Evolutionary conservation across 768 basidiomycete species (phyloP), one percentile per base, ranked within the genome.

Genomic region (Chlorophyllum brunneum): DNA sequence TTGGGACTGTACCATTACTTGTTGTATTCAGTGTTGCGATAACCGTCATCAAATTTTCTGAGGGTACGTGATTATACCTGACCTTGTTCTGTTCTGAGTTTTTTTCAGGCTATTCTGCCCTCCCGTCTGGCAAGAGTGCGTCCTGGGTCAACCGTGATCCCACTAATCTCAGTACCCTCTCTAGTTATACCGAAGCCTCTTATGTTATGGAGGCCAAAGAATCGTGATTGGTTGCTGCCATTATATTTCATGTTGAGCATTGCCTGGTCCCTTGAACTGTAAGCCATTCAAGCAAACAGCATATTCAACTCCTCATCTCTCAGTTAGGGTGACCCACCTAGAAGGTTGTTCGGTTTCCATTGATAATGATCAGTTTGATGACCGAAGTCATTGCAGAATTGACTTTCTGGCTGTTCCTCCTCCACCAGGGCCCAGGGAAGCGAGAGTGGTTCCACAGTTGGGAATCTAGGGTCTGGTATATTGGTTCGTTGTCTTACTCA

Each of bases 231-330:
- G 80, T 63, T 92, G 18, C 70, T 90, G 11, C 87, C 86, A 0
- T 72, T 92, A 16, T 78, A 83, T 52, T 83, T 92, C 58, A 61
- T 86, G 2, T 74, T 92, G 50, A 86, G 86, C 64, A 58, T 81
- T 16, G 87, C 75, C 4, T 92, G 90, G 89, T 78, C 80, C 7
- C 75, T 91, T 37, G 90, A 92, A 67, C 66, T 88, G 89, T 92
- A 61, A 57, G 85, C 59, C 48, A 33, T 18, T 31, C 43, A 9
- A 10, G 38, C 26, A 40, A 51, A 30, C 30, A 31, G 39, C 29
- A 38, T 48, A 47, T 46, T n/a, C 34, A n/a, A 26, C 22, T 13
- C 22, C 30, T 36, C 33, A 34, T 58, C 43, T 39, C 22, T 33
- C 26, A 8, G 39, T 8, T 55, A 90, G 88, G 11, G 76, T 88